Evolutionary conservation across 805 yeast genomes (phyloP).

Genomic region (Metschnikowia gruessii): DNA sequence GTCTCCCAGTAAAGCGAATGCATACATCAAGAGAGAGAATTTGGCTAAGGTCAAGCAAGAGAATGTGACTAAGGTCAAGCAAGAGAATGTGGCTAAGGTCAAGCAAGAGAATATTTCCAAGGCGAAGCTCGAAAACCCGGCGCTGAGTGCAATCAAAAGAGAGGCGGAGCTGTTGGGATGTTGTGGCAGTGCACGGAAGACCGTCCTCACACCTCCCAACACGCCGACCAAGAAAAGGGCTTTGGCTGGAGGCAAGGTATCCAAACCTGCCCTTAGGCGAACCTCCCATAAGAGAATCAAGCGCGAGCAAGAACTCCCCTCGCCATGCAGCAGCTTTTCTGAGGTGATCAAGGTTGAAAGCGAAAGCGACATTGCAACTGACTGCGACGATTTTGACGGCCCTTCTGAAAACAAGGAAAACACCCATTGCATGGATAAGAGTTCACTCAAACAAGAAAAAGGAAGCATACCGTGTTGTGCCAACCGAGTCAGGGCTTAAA

Average conservation of each 20-base stretch:
- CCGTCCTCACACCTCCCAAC: conserved; percentile 32
- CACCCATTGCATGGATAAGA: neutral
- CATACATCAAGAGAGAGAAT: conserved; percentile 12
- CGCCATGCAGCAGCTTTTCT: conserved; percentile 37
- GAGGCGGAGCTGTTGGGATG: neutral
- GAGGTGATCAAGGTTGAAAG: conserved; percentile 18
- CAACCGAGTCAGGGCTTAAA: neutral
- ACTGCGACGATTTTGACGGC: conserved; percentile 14
- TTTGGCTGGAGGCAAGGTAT: conserved; percentile 18
- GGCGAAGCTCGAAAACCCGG: neutral
- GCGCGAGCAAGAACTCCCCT: conserved; percentile 24
- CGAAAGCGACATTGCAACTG: conserved; percentile 17
- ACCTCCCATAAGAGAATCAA: conserved; percentile 12
- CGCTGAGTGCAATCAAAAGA: conserved; percentile 4
- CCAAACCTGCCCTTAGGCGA: conserved; percentile 19
- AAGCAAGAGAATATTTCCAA: no score
- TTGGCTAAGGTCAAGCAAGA: conserved; percentile 5
- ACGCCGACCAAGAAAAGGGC: conserved; percentile 31
- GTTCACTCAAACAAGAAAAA: neutral
- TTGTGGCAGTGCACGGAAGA: conserved; percentile 1
- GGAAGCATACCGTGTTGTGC: neutral
- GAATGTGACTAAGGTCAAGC: conserved; percentile 5
- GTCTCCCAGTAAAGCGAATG: conserved; percentile 1
- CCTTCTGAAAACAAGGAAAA: conserved; percentile 8
- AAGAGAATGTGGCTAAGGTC: conserved; percentile 4